Evolutionary conservation across 163 green algal genomes (phyloP), one percentile per base, ranked within the genome.

Genomic region (Scenedesmus sp.): DNA sequence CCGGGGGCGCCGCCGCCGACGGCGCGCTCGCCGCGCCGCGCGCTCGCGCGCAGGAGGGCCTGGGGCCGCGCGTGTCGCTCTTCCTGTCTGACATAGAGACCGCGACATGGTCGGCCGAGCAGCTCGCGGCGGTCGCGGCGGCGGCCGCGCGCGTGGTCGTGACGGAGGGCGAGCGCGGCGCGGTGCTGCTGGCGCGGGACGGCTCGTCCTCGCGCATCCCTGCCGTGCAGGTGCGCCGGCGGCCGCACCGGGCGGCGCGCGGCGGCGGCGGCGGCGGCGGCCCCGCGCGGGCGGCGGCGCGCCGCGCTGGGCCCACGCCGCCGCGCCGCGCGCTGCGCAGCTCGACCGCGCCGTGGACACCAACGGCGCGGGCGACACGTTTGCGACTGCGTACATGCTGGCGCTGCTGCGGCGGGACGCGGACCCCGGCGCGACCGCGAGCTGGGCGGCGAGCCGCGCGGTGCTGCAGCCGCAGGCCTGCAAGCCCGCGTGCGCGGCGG

Each of bases 41-140:
- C n/a, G n/a, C n/a, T n/a, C n/a, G n/a, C 18, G 26, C 60, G 29
- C 80, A 92, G 83, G 77, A 81, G 2, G 85, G 90, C 3, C 50
- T 95, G 70, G 86, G 86, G 0, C 83, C 79, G 0, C 44, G 60
- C 31, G 91, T 91, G 29, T 88, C 85, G 1, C 65, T 97, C 10
- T 97, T 95, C 75, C 81, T 97, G 54, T 96, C 91, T 3, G 93
- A 97, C 75, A 92, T 97, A 42, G 93, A 97, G 80, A 95, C 92
- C 0, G 91, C 94, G 34, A 78, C 74, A 1, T 97, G 93, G 93
- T 66, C 72, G 0, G 60, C 78, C 15, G 80, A 82, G 17, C 65
- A 84, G 54, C 73, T 95, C 62, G 75, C 79, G 1, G 36, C 48
- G 10, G 75, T 90, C 29, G 77, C 80, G 28, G 58, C 50, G 14